Base-by-base conservation (phyloP, 2,329 filamentous ascomycete species). In the Pestalotiopsis sp. region DNA sequence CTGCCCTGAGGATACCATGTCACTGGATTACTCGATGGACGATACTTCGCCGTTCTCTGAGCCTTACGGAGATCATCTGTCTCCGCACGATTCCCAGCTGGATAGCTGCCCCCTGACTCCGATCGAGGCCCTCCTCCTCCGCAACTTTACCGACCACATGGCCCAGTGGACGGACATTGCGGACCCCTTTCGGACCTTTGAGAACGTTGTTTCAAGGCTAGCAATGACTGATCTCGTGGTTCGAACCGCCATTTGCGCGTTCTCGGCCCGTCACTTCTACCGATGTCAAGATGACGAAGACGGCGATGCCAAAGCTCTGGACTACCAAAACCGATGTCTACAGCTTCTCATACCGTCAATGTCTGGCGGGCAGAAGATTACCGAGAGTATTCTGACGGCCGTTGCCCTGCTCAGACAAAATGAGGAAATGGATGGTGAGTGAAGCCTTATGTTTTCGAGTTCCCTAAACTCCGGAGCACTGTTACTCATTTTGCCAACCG, bases 391-490 rank as follows among this genome's bases (percentile, higher is more conserved):
- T 22, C 13, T 62, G 38, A 62, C 59, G 7, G 59, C 59, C 44
- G 59, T 62, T 40, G 59, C 59, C 44, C 30, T 62, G 22, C 26
- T 62, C 13, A 62, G 59, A 62, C 59, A 62, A n/a, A 62, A 62
- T 62, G 59, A 62, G 59, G 59, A 62, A 62, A 62, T 62, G 59
- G 59, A 62, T 20, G 59, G 59, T 62, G 6, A 62, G 59, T 62
- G 14, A 39, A 40, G 1, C 38, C 10, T 3, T 20, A 1, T 13
- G 14, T 62, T n/a, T n/a, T n/a, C n/a, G n/a, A n/a, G n/a, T n/a
- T n/a, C n/a, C n/a, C n/a, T n/a, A n/a, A 14, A 5, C 22, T 17
- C 30, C 11, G 7, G 38, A 30, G n/a, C 11, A 62, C n/a, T 3
- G 30, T 22, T 44, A 1, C 38, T 62, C 2, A 62, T 13, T n/a